phyloP scores from a whole-genome alignment of 331 rosid species.

The Rhamnella rubrinervis region DNA sequence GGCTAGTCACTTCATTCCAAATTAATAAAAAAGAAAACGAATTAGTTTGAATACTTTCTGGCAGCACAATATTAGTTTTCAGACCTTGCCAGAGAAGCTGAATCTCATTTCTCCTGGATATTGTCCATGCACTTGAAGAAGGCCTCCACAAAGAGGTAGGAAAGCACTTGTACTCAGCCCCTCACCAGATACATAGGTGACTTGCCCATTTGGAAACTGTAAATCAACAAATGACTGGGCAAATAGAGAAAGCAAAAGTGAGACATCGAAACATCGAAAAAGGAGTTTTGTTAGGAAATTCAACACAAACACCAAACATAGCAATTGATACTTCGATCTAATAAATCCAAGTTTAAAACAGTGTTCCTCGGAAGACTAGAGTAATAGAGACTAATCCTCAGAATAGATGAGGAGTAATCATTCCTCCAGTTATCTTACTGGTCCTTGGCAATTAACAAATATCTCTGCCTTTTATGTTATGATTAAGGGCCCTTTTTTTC shows the following conservation, averaged over 20 bases:
- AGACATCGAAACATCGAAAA: neutral
- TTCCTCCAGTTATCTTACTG: too few species aligned
- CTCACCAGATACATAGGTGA: conserved; percentile 93
- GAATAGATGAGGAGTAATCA: too few species aligned
- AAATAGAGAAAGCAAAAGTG: conserved; percentile 1
- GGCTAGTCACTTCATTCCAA: neutral
- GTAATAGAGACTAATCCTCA: too few species aligned
- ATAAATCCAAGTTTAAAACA: too few species aligned
- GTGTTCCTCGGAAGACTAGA: too few species aligned
- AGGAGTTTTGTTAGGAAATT: too few species aligned
- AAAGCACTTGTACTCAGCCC: conserved; percentile 89
- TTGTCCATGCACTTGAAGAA: conserved; percentile 98
- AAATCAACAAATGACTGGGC: conserved; percentile 91
- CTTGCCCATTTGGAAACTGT: conserved; percentile 95
- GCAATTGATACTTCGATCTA: too few species aligned
- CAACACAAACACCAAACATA: too few species aligned
- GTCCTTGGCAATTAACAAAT: too few species aligned
- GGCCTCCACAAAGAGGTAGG: conserved; percentile 88
- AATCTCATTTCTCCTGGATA: conserved; percentile 99
- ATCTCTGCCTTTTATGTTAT: too few species aligned
- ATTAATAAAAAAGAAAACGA: neutral
- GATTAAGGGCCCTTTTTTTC: too few species aligned
- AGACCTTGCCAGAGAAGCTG: conserved; percentile 96
- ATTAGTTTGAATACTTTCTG: neutral
- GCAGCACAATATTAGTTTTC: conserved; percentile 7